Evolutionary conservation across 768 basidiomycete species (phyloP).

Genomic region (Glaciozyma martinii): DNA sequence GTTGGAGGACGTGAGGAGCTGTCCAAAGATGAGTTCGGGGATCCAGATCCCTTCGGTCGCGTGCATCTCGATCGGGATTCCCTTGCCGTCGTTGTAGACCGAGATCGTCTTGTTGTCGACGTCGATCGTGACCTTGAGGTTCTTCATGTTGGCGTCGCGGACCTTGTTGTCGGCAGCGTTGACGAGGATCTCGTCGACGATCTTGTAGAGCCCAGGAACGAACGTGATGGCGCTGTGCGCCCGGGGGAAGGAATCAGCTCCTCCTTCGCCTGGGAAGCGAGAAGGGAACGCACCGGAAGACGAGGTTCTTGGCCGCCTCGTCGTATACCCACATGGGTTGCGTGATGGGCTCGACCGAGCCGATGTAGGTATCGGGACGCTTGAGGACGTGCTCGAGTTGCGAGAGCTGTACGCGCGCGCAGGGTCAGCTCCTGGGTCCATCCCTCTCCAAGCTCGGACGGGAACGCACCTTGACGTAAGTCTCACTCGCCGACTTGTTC

Average conservation of each 20-base stretch:
- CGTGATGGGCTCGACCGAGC: conserved; percentile 79
- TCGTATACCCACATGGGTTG: conserved; percentile 94
- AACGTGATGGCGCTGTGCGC: conserved; percentile 50
- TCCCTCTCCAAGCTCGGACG: neutral
- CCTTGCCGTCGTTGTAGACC: conserved; percentile 88
- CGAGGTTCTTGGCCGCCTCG: conserved; percentile 27
- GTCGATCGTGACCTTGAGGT: conserved; percentile 78
- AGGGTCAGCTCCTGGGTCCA: conserved; percentile 7
- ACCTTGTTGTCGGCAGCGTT: conserved; percentile 99
- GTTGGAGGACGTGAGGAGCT: conserved; percentile 87
- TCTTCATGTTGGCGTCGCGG: conserved; percentile 84
- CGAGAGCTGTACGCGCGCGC: conserved; percentile 53
- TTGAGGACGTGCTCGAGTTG: conserved; percentile 91
- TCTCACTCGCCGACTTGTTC: conserved; percentile 29
- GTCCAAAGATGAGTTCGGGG: conserved; percentile 93
- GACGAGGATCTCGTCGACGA: conserved; percentile 96
- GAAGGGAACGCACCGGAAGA: conserved; percentile 32
- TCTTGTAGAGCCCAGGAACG: conserved; percentile 98
- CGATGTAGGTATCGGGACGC: conserved; percentile 91
- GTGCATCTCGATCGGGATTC: conserved; percentile 96
- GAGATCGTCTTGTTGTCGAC: conserved; percentile 75
- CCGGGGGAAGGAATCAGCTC: neutral
- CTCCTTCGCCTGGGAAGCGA: neutral
- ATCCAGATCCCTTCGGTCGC: conserved; percentile 87
- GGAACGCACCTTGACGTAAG: conserved; percentile 26